Base-by-base conservation (phyloP, 1,284 basidiomycete species). In the Quambalaria eucalypti region DNA sequence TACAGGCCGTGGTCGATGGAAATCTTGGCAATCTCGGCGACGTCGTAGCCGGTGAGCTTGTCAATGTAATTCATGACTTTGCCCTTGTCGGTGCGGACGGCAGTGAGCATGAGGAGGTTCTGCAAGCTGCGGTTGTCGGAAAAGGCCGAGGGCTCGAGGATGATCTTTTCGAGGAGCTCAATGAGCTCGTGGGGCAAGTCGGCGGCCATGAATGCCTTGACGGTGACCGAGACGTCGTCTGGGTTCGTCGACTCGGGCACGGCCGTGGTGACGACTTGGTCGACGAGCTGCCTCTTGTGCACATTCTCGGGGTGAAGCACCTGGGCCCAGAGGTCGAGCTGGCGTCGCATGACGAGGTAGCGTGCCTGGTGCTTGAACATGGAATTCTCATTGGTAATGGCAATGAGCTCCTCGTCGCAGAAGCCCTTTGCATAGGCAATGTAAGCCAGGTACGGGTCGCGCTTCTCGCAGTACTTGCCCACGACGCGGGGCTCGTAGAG, bases 291-390 rank as follows among this genome's bases (percentile, higher is more conserved):
- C 63, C 93, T 87, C 61, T 91, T 88, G 76, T 98, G 85, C 50
- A 91, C 84, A 74, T 95, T 96, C 69, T 93, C 91, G 7, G 84
- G 82, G 25, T 84, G 81, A 54, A 99, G 85, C 39, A 99, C 95
- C 78, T 96, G 90, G 2, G 87, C 85, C 95, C 95, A 99, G 46
- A 99, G 85, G 64, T 98, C 93, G 25, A 89, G 84, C 64, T 92
- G 87, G 61, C 93, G 88, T 64, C 95, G 86, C 80, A 93, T 96
- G 75, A 97, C 90, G 60, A 98, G 85, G 79, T 99, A 99, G 38
- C 95, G 85, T 52, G 95, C 89, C 78, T 98, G 95, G 76, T 98
- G 93, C 80, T 98, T 99, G 84, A 95, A 99, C 95, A 98, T 99
- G 30, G 91, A 87, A 80, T 99, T 99, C 69, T 96, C 93, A 76